A percentile compares a stretch with the other conserved stretches of the same genome.
These are phyloP conservation scores for Blastobotrys mokoenaii DNA, from an alignment of 805 yeast species.

Conservation along the genomic window DNA sequence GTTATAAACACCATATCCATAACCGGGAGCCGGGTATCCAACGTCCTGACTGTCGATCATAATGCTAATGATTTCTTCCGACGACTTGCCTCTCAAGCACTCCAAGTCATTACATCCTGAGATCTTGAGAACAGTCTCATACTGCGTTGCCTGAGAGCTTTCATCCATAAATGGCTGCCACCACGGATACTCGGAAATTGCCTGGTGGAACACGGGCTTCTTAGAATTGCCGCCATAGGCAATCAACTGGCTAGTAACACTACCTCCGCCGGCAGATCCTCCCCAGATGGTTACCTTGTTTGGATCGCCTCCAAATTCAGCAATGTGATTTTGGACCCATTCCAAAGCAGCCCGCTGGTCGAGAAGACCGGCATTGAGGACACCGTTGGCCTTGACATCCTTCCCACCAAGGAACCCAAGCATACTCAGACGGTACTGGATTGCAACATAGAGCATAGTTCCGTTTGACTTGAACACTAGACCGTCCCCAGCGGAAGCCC, in stretches of 20 bases:
- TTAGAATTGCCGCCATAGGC: conserved; percentile 12
- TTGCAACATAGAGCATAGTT: conserved; percentile 23
- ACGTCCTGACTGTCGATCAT: not conserved
- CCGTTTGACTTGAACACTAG: conserved; percentile 14
- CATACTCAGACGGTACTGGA: conserved; percentile 30
- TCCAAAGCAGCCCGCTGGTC: conserved; percentile 31
- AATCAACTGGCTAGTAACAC: conserved; percentile 10
- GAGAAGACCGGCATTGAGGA: conserved; percentile 29
- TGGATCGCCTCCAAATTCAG: conserved; percentile 32
- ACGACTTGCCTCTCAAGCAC: conserved; percentile 10
- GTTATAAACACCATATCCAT: conserved; percentile 9
- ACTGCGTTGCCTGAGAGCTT: conserved; percentile 7
- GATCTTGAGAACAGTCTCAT: conserved; percentile 3
- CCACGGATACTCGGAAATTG: conserved; percentile 12
- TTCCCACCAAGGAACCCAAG: conserved; percentile 30
- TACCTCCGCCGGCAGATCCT: conserved; percentile 31
- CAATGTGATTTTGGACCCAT: conserved; percentile 32
- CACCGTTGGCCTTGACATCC: conserved; percentile 19
- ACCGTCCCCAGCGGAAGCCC: conserved; percentile 19
- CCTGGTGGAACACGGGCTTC: conserved; percentile 7
- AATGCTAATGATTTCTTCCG: conserved; percentile 1
- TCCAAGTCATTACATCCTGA: conserved; percentile 9
- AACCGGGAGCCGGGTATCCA: conserved; percentile 5
- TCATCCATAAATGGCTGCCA: conserved; percentile 11
- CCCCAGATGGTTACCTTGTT: conserved; percentile 32